Percentiles rank a stretch among this genome's conserved stretches.
These are phyloP conservation scores for Lathyrus tuberosus DNA, from an alignment of 306 rosid genomes.

Conservation along the genomic window DNA sequence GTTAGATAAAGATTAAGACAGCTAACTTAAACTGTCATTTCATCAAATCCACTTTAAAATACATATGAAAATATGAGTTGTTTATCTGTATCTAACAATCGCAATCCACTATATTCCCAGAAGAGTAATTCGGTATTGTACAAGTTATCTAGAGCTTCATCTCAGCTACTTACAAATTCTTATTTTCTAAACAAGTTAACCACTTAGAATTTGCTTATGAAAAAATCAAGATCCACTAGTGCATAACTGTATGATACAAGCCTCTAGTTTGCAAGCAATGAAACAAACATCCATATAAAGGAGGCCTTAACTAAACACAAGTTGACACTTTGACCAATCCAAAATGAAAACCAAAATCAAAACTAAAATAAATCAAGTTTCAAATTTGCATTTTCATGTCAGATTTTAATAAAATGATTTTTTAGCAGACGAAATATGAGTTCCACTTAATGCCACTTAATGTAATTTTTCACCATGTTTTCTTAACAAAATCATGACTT, in stretches of 20 bases:
- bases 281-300: conserved; percentile 4
- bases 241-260: background rate
- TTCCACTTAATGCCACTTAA: too few relatives aligned
- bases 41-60: background rate
- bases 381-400: conserved; percentile 11
- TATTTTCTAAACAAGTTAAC: background rate
- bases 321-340: conserved; percentile 25
- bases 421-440: background rate
- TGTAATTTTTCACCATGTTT: too few relatives aligned
- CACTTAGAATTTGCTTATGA: background rate
- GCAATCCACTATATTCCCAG: background rate
- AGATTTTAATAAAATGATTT: background rate
- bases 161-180: background rate
- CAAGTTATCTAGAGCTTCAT: background rate
- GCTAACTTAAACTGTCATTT: background rate
- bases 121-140: background rate
- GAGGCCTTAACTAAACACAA: conserved; percentile 26
- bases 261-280: conserved; percentile 6
- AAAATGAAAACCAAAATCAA: background rate
- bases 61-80: background rate
- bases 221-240: background rate
- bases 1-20: conserved; percentile 7
- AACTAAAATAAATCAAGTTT: background rate
- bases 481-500: too few relatives aligned
- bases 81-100: background rate